These are phyloP conservation scores for Botrytis pseudocinerea DNA, from an alignment of 2,329 filamentous ascomycete species.

Conservation along the genomic window DNA sequence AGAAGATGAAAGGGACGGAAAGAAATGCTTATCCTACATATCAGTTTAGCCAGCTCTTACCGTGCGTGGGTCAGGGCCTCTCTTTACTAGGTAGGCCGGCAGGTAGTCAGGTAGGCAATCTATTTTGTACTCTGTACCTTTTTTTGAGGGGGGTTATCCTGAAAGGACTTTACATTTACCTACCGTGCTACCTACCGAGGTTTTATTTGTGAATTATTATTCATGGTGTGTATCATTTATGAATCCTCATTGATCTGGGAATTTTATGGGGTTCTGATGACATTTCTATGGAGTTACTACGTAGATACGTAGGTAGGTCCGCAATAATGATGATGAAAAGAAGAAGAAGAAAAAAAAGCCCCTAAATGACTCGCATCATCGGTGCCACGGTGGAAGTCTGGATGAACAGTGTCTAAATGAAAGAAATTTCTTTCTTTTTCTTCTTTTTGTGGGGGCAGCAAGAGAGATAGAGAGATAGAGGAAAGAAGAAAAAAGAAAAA, in stretches of 20 bases:
- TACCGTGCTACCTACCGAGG: too few relatives aligned
- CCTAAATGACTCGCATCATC: constrained; percentile 22
- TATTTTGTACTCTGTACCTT: background rate
- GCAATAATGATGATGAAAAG: background rate
- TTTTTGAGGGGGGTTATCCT: background rate
- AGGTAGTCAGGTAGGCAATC: background rate
- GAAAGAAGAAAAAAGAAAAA: too few relatives aligned
- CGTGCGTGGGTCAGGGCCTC: background rate
- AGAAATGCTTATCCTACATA: background rate
- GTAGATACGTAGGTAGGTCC: background rate
- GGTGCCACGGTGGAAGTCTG: background rate
- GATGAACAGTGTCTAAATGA: background rate
- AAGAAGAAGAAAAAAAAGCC: background rate
- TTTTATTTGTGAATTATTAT: background rate
- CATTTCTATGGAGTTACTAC: background rate
- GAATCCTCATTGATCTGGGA: background rate
- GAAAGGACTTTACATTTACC: background rate
- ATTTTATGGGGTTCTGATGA: background rate
- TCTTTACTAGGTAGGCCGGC: background rate
- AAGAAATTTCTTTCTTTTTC: constrained; percentile 1
- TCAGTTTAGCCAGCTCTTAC: background rate
- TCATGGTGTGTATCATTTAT: background rate
- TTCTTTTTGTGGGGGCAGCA: constrained; percentile 5
- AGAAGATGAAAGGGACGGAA: background rate
- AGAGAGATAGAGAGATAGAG: background rate